These are phyloP conservation scores for Coemansia sp. DNA, from an alignment of 192 early-diverging fungal genomes.

Conservation along the genomic window DNA sequence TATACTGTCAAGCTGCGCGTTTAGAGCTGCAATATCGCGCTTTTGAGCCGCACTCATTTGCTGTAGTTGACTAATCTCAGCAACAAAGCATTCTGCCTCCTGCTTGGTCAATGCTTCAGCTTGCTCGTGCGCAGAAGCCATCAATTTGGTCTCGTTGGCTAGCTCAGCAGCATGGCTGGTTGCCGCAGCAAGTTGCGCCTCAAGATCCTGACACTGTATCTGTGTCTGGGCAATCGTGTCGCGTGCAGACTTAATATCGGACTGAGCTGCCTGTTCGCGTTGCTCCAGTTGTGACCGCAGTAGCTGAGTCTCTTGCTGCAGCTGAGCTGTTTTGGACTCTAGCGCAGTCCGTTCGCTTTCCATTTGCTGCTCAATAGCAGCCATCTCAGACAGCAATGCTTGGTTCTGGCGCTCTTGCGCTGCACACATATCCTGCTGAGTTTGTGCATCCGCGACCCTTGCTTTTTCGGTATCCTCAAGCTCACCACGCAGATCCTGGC, in stretches of 20 bases:
- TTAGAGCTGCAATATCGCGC: neutral
- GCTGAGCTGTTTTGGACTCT: neutral
- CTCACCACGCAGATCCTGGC: constrained; percentile 10
- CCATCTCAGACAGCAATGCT: neutral
- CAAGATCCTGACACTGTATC: neutral
- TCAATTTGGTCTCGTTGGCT: constrained; percentile 2
- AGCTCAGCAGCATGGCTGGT: constrained; percentile 1
- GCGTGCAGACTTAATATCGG: constrained; percentile 5
- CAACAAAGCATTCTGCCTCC: constrained; percentile 1
- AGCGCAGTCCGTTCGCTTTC: constrained; percentile 3
- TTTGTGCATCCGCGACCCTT: neutral
- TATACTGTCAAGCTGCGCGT: constrained; percentile 4
- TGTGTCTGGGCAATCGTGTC: neutral
- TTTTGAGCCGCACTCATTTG: neutral
- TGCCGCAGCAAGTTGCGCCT: neutral
- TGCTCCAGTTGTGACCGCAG: constrained; percentile 5
- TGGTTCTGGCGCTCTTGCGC: constrained; percentile 16
- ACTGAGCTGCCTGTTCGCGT: neutral
- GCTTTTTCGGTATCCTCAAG: neutral
- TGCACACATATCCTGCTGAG: neutral
- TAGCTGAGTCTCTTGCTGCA: neutral
- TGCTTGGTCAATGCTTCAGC: neutral
- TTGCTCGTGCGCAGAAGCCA: constrained; percentile 1
- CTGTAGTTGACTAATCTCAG: neutral
- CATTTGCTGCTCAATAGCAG: neutral